Evolutionary conservation across 1,284 basidiomycete species (phyloP), one percentile per base, ranked within the genome.

Genomic region (Phaffia rhodozyma): DNA sequence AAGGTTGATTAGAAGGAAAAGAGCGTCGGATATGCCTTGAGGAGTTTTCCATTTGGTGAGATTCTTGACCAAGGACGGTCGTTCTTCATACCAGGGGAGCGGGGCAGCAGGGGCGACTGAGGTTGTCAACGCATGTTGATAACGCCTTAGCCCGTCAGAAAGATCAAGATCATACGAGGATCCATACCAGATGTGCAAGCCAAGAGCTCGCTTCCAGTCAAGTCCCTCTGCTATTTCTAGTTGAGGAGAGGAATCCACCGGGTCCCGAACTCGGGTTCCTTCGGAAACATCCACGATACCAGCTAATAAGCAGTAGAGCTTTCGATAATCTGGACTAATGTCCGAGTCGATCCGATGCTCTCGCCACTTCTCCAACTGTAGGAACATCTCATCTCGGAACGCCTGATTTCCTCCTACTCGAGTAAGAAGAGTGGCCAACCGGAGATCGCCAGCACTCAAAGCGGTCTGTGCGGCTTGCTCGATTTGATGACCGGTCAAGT

Each of bases 151-250:
- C 0, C 86, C 85, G 56, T 86, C 82, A 1, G 82, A 78, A 62
- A 92, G 82, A 3, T 86, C 78, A 1, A 85, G 80, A 65, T 91
- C 86, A 70, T 89, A 81, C 0, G 83, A 79, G 59, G 85, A 81
- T 1, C 84, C 86, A 74, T 87, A 97, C 96, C 96, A 98, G 20
- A 98, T 77, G 68, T 87, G 86, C 55, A 97, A 77, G 1, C 91
- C 96, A 70, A 98, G 89, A 0, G 87, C 86, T 20, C 92, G 84
- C 75, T 94, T 94, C 96, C 96, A 98, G 74, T 96, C 93, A 60
- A 97, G 77, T 0, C 83, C 87, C 61, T 84, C 79, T n/a, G 85
- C 80, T n/a, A 96, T 79, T 61, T 83, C 79, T 25, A 91, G 75
- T 63, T 89, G 85, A 1, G 80, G 74, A 70, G 82, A 82, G 29